Evolutionary conservation across 2,329 filamentous ascomycete species (phyloP).

Genomic region (Nannizziopsis arthrosporioides): DNA sequence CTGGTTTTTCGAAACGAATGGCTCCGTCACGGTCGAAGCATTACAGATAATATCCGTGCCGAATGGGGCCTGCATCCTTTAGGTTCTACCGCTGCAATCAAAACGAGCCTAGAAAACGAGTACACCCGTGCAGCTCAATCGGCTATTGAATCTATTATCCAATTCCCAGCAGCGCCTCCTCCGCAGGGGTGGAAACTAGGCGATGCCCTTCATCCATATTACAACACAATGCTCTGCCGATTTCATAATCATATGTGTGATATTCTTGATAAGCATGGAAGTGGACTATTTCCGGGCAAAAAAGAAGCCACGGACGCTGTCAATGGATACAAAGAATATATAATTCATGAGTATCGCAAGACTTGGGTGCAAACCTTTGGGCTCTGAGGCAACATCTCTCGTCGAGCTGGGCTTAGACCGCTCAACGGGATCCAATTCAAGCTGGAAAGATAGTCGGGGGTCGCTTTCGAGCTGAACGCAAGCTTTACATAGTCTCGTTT

Average conservation of each 20-base stretch:
- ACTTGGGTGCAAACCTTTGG: constrained; percentile 16
- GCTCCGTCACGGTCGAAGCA: constrained; percentile 14
- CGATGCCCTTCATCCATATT: constrained; percentile 15
- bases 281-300: not conserved
- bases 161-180: constrained; percentile 12
- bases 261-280: constrained; percentile 1
- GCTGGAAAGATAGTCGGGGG: too few species aligned
- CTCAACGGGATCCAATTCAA: too few species aligned
- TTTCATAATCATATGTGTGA: constrained; percentile 13
- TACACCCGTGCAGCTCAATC: constrained; percentile 8
- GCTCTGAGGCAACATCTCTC: too few species aligned
- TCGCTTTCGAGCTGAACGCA: too few species aligned
- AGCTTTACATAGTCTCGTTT: too few species aligned
- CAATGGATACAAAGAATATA: constrained; percentile 10
- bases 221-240: constrained; percentile 14
- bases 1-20: constrained; percentile 12
- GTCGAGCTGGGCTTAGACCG: too few species aligned
- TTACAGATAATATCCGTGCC: constrained; percentile 16
- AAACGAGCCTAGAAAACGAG: constrained; percentile 12
- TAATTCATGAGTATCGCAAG: constrained; percentile 14
- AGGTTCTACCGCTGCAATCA: constrained; percentile 11
- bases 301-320: constrained; percentile 7
- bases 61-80: constrained; percentile 13
- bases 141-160: constrained; percentile 10
- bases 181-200: constrained; percentile 13